phyloP scores from a whole-genome alignment of 192 early-diverging fungal species.

The Phycomyces blakesleeanus region DNA sequence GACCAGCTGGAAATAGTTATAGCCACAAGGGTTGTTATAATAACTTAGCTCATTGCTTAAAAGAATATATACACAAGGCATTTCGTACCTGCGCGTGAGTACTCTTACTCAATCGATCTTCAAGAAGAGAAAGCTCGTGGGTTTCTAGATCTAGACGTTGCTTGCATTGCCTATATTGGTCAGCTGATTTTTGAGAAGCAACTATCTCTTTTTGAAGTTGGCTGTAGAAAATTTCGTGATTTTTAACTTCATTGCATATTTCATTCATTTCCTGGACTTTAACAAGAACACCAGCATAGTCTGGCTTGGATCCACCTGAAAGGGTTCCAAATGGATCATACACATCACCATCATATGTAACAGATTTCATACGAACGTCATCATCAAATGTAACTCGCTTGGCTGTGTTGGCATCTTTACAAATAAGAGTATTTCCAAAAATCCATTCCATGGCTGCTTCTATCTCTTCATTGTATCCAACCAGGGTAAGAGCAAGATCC shows the following conservation, averaged over 20 bases:
- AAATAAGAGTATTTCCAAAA: slow-evolving; percentile 91
- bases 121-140: slow-evolving; percentile 73
- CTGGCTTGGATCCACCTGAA: slow-evolving; percentile 84
- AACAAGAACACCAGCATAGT: slow-evolving; percentile 65
- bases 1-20: slow-evolving; percentile 35
- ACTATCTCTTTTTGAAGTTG: slow-evolving; percentile 53
- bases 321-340: slow-evolving; percentile 95
- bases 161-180: slow-evolving; percentile 55
- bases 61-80: not conserved
- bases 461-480: slow-evolving; percentile 81
- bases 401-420: slow-evolving; percentile 78
- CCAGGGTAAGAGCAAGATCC: slow-evolving; percentile 79
- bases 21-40: not conserved
- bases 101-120: slow-evolving; percentile 77
- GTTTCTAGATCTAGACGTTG: slow-evolving; percentile 67
- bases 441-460: slow-evolving; percentile 84
- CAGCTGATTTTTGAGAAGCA: slow-evolving; percentile 48
- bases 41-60: no score
- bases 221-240: slow-evolving; percentile 46
- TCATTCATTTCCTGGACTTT: slow-evolving; percentile 71
- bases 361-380: slow-evolving; percentile 77
- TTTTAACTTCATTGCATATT: slow-evolving; percentile 49
- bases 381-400: slow-evolving; percentile 88
- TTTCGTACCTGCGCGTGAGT: slow-evolving; percentile 59
- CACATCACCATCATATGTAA: slow-evolving; percentile 95